These are phyloP conservation scores for Lecanicillium sp. DNA, from an alignment of 2,329 filamentous ascomycete genomes.

Conservation along the genomic window DNA sequence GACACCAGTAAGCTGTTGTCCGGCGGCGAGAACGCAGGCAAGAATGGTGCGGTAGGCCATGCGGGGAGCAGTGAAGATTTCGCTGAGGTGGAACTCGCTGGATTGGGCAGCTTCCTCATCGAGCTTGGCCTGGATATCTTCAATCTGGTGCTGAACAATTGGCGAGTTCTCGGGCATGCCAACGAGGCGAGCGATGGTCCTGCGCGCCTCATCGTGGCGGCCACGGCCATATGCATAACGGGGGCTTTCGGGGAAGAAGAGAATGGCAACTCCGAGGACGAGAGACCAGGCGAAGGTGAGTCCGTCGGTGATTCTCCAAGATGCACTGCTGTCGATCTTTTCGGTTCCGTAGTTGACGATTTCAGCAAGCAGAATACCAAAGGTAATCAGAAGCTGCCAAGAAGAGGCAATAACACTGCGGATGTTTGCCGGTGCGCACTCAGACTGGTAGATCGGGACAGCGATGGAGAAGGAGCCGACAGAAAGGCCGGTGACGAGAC, in stretches of 20 bases:
- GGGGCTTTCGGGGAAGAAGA: constrained; percentile 48
- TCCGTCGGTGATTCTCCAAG: constrained; percentile 57
- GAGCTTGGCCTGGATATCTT: constrained; percentile 44
- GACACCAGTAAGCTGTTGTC: constrained; percentile 61
- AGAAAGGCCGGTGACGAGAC: constrained; percentile 58
- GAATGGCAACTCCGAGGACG: constrained; percentile 40
- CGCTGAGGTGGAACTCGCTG: constrained; percentile 41
- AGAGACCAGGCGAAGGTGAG: constrained; percentile 49
- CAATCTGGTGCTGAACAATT: constrained; percentile 38
- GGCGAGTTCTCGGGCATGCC: constrained; percentile 30
- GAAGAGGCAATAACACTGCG: constrained; percentile 55
- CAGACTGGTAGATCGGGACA: constrained; percentile 62
- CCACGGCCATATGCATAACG: constrained; percentile 42
- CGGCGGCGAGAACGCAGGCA: constrained; percentile 54
- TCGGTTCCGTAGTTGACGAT: constrained; percentile 57
- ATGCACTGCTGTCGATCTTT: constrained; percentile 30
- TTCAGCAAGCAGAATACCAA: constrained; percentile 55
- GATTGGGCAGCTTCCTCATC: constrained; percentile 36
- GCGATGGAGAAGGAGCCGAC: constrained; percentile 58
- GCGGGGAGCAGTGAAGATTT: constrained; percentile 60
- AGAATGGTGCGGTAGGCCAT: constrained; percentile 59
- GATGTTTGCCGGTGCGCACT: constrained; percentile 56
- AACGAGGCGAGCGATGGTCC: constrained; percentile 38
- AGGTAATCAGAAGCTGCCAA: constrained; percentile 63
- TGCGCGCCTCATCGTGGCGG: constrained; percentile 38